Percentiles rank a stretch among this genome's conserved stretches.
Conservation (phyloP, 2,329 filamentous ascomycete species). For the Cercospora citrullina region DNA sequence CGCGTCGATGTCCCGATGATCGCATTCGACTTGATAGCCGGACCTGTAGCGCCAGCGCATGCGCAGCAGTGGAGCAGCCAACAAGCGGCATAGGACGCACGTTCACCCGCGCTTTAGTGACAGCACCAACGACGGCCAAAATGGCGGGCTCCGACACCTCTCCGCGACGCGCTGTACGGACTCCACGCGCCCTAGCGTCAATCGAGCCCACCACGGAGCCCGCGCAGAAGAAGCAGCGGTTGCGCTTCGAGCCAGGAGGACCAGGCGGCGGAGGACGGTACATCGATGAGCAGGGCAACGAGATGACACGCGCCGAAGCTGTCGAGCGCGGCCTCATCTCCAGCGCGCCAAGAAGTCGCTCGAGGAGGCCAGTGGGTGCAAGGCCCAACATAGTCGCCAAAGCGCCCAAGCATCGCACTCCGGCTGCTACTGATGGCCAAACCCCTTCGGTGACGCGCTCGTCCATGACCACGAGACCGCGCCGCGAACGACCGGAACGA, state of each 20-base stretch:
- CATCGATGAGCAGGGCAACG: constrained; percentile 68
- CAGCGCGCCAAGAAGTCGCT: constrained; percentile 9
- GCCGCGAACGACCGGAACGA: constrained; percentile 35
- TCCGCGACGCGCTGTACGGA: constrained; percentile 34
- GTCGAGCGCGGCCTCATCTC: constrained; percentile 41
- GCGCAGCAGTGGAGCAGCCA: constrained; percentile 6
- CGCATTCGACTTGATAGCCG: background rate
- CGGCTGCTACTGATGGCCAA: constrained; percentile 5
- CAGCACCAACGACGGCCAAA: constrained; percentile 15
- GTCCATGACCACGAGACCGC: constrained; percentile 34
- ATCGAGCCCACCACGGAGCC: constrained; percentile 42
- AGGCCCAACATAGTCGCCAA: constrained; percentile 15
- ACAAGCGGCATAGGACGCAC: constrained; percentile 3
- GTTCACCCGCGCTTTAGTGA: constrained; percentile 9
- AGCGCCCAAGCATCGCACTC: constrained; percentile 9
- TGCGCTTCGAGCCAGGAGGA: constrained; percentile 76
- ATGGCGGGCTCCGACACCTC: constrained; percentile 34
- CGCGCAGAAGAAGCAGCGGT: constrained; percentile 49
- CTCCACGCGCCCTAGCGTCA: constrained; percentile 32
- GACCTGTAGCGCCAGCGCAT: constrained; percentile 3
- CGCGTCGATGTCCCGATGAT: background rate
- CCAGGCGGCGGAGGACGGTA: constrained; percentile 84
- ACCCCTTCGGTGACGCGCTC: constrained; percentile 27
- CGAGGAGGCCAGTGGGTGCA: constrained; percentile 1
- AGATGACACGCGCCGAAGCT: constrained; percentile 50